Evolutionary conservation across 768 basidiomycete genomes (phyloP).

Genomic region (Rhodotorula kratochvilovae): DNA sequence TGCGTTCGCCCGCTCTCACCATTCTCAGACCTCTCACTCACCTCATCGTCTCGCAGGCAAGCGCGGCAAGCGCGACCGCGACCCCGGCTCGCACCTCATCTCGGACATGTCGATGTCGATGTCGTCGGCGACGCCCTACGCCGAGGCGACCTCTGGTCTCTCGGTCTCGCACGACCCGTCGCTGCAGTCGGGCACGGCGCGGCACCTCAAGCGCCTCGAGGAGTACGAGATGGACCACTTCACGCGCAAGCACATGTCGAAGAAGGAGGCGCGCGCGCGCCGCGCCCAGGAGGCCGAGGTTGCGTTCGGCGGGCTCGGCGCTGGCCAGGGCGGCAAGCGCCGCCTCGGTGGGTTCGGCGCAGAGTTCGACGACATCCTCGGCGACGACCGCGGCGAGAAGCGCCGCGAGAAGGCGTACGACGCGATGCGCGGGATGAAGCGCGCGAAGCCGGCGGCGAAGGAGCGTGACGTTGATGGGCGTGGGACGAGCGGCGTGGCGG

Average conservation of each 20-base stretch:
- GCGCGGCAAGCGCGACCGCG: slow-evolving; percentile 50
- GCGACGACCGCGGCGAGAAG: slow-evolving; percentile 42
- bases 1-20: slow-evolving; percentile 40
- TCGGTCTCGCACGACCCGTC: slow-evolving; percentile 45
- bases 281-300: slow-evolving; percentile 77
- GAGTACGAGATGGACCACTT: slow-evolving; percentile 95
- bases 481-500: slow-evolving; percentile 31
- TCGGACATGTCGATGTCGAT: slow-evolving; percentile 31
- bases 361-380: slow-evolving; percentile 75
- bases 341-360: slow-evolving; percentile 62
- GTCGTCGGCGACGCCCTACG: slow-evolving; percentile 43
- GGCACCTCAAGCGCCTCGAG: slow-evolving; percentile 70
- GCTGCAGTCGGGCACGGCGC: slow-evolving; percentile 51
- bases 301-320: slow-evolving; percentile 67
- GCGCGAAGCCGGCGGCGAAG: slow-evolving; percentile 8
- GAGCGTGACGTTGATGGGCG: slow-evolving; percentile 25
- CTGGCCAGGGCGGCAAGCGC: slow-evolving; percentile 37
- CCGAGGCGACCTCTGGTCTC: slow-evolving; percentile 49
- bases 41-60: slow-evolving; percentile 5
- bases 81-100: slow-evolving; percentile 42
- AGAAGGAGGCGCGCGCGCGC: slow-evolving; percentile 71
- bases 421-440: slow-evolving; percentile 58
- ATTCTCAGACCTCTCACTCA: background rate
- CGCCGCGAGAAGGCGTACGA: slow-evolving; percentile 72
- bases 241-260: slow-evolving; percentile 81